A percentile compares a stretch with the other conserved stretches of the same genome.
Evolutionary conservation across 1,139 yeast genomes (phyloP).

Genomic region (Kodamaea sp.): DNA sequence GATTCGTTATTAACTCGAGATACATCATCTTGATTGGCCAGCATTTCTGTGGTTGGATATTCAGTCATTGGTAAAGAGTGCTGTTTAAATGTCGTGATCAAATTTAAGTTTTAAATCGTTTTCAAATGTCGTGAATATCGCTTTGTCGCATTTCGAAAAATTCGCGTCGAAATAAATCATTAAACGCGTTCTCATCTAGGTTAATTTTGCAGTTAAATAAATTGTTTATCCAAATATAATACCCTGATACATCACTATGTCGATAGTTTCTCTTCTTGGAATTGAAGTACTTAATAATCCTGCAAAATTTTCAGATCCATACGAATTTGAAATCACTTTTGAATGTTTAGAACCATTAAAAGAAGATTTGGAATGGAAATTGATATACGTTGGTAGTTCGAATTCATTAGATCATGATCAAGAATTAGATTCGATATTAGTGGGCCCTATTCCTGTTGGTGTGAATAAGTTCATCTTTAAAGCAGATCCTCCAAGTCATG

Average conservation of each 20-base stretch:
- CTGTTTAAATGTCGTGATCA: background rate
- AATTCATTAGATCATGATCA: constrained; percentile 93
- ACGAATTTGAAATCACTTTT: constrained; percentile 94
- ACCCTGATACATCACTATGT: constrained; percentile 48
- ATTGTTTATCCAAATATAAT: background rate
- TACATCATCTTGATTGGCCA: background rate
- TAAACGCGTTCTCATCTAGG: background rate
- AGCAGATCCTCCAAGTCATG: constrained; percentile 97
- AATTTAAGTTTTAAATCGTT: background rate
- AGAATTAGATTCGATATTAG: constrained; percentile 88
- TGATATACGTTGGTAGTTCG: constrained; percentile 94
- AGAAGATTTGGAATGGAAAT: constrained; percentile 95
- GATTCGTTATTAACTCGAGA: constrained; percentile 10
- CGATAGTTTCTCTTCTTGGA: constrained; percentile 88
- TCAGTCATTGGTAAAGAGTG: background rate
- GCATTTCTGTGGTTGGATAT: background rate
- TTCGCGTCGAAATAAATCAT: background rate
- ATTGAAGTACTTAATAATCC: constrained; percentile 93
- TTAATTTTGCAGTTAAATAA: background rate
- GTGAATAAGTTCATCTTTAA: constrained; percentile 87
- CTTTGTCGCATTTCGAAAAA: background rate
- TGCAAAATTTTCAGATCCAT: constrained; percentile 88
- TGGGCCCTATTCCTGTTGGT: constrained; percentile 98
- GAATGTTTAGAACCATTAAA: constrained; percentile 92
- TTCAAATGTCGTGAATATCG: background rate